Percentiles rank a stretch among this genome's conserved stretches.
phyloP scores from a whole-genome alignment of 2,329 filamentous ascomycete species.

The Lanzia echinophila region DNA sequence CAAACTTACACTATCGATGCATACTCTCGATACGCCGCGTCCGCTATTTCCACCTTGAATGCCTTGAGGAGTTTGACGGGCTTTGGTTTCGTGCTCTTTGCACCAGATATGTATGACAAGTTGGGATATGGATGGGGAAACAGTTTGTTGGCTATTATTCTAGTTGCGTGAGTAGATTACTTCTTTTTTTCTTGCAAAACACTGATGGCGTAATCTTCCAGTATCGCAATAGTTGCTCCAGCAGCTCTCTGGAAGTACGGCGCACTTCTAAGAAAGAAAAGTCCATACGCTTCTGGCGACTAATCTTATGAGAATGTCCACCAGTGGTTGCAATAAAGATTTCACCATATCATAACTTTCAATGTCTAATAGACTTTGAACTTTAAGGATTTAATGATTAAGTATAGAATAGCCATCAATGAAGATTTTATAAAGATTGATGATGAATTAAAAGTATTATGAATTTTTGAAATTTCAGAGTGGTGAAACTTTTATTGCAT shows the following conservation, averaged over 20 bases:
- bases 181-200: no score
- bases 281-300: background rate
- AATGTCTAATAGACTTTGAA: no score
- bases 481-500: no score
- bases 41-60: conserved; percentile 33
- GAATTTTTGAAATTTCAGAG: no score
- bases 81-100: conserved; percentile 18
- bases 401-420: no score
- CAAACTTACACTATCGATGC: conserved; percentile 47
- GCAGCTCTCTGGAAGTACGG: background rate
- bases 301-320: background rate
- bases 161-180: background rate
- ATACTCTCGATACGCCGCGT: conserved; percentile 27
- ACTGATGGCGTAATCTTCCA: background rate
- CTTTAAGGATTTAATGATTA: no score
- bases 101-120: conserved; percentile 18
- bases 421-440: no score
- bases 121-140: conserved; percentile 42
- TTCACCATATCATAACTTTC: no score
- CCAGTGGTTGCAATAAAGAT: no score
- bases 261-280: background rate
- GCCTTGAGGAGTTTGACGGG: conserved; percentile 16
- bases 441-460: no score
- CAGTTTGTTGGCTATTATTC: conserved; percentile 21
- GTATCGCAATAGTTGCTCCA: conserved; percentile 7